Base-by-base conservation (phyloP, 2,329 filamentous ascomycete genomes). In the Apiospora malaysiana region DNA sequence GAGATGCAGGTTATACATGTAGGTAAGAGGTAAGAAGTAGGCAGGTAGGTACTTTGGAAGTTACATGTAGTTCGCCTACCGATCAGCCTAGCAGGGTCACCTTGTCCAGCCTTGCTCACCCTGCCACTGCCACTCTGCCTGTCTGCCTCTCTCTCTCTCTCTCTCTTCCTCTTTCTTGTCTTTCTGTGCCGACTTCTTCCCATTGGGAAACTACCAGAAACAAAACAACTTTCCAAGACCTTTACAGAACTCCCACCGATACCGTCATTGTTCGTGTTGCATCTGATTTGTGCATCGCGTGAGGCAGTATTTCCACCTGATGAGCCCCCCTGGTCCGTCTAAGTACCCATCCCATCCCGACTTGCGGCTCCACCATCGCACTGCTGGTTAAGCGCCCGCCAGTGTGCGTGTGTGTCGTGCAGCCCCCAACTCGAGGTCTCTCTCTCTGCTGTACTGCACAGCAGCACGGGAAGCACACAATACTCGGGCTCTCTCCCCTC, bases 91-190 rank as follows among this genome's bases (percentile, higher is more conserved):
- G 32, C 56, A 63, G 32, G 32, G 32, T 40, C 56, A 46, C 65
- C 65, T 67, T 45, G 42, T 67, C 65, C 65, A 67, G 43, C 65
- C 65, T 46, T 45, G 65, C 65, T 46, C 65, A 66, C 42, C n/a
- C 25, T 9, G 7, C 18, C 25, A 45, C 65, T 67, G 65, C 65
- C 65, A 46, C 65, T 6, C n/a, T 67, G n/a, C n/a, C 10, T 14
- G 40, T 9, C 40, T 32, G 32, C 32, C 32, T 32, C 32, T 32
- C 3, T 6, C 40, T 42, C 40, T 42, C 4, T 9, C 40, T 14
- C 40, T 42, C 4, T 9, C 40, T 9, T 10, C 10, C 18, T 23
- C 37, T 66, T 23, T 43, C 42, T 21, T 10, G 21, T 43, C 40
- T 21, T 21, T 66, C 25, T 25, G 37, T 32, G 42, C 7, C 45